phyloP scores from a whole-genome alignment of 2,329 filamentous ascomycete genomes.

The Colletotrichum plurivorum region DNA sequence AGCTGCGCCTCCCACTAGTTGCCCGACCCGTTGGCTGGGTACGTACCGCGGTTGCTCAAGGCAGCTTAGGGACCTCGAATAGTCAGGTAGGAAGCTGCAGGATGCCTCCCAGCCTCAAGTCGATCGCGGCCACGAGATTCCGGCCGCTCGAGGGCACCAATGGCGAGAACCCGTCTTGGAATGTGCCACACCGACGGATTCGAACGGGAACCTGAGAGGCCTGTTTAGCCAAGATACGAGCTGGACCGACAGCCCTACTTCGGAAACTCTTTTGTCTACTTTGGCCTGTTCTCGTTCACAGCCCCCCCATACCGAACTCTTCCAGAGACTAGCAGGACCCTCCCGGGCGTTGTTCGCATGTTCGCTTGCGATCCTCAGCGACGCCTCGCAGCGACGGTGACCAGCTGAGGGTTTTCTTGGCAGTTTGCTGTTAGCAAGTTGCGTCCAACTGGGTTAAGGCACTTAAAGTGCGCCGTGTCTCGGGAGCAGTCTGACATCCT shows the following conservation, averaged over 20 bases:
- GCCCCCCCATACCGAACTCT: slow-evolving; percentile 13
- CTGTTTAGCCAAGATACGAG: slow-evolving; percentile 1
- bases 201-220: slow-evolving; percentile 15
- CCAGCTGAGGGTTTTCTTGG: slow-evolving; percentile 1
- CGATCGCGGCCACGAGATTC: slow-evolving; percentile 14
- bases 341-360: slow-evolving; percentile 12
- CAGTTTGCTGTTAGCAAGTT: not conserved
- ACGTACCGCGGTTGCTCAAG: slow-evolving; percentile 4
- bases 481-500: slow-evolving; percentile 29
- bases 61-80: not conserved
- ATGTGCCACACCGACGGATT: slow-evolving; percentile 29
- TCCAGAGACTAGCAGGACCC: slow-evolving; percentile 22
- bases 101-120: not conserved
- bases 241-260: slow-evolving; percentile 13
- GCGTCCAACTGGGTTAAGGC: slow-evolving; percentile 7
- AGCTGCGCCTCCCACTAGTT: slow-evolving; percentile 30
- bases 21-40: not conserved
- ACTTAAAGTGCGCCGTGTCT: slow-evolving; percentile 23
- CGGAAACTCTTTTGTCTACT: slow-evolving; percentile 6
- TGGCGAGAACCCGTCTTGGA: slow-evolving; percentile 18
- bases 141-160: slow-evolving; percentile 28
- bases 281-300: slow-evolving; percentile 4
- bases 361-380: slow-evolving; percentile 12
- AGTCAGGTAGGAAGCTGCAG: too few species aligned
- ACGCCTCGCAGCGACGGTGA: slow-evolving; percentile 1